A percentile compares a stretch with the other conserved stretches of the same genome.
Evolutionary conservation across 2,329 filamentous ascomycete genomes (phyloP).

Genomic region (Xylariomycetidae sp.): DNA sequence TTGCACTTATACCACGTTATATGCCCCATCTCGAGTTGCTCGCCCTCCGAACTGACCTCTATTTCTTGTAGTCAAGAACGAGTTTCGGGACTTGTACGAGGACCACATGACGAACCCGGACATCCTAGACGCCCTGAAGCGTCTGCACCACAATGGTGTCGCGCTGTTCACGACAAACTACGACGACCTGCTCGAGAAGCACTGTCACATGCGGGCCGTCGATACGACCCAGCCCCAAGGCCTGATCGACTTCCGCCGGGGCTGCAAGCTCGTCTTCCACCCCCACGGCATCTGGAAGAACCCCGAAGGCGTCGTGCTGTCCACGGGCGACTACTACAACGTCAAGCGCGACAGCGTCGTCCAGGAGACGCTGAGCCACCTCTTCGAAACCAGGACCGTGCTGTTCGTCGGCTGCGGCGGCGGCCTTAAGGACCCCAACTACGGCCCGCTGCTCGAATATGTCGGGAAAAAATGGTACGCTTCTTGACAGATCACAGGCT

Average conservation of each 20-base stretch:
- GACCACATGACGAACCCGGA: constrained; percentile 2
- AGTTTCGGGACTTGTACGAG: constrained; percentile 11
- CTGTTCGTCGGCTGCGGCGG: constrained; percentile 13
- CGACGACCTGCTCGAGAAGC: constrained; percentile 12
- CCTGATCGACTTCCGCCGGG: constrained; percentile 8
- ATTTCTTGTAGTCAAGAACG: constrained; percentile 5
- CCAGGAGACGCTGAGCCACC: constrained; percentile 9
- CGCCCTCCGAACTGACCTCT: neutral
- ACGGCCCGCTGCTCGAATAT: constrained; percentile 11
- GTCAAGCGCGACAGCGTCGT: constrained; percentile 2
- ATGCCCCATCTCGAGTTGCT: constrained; percentile 8
- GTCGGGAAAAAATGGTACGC: constrained; percentile 6
- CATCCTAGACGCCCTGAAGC: constrained; percentile 11
- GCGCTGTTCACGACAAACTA: constrained; percentile 14
- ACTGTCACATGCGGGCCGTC: constrained; percentile 7
- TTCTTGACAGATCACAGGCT: too few species aligned
- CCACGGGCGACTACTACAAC: constrained; percentile 7
- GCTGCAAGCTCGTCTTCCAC: constrained; percentile 11
- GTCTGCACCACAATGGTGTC: constrained; percentile 8
- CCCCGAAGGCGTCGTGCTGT: constrained; percentile 8
- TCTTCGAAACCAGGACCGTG: constrained; percentile 8
- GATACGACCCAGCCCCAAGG: constrained; percentile 5
- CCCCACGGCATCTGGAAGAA: constrained; percentile 13
- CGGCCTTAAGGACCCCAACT: constrained; percentile 10
- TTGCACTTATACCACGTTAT: too few species aligned